Evolutionary conservation across 2,329 filamentous ascomycete species (phyloP).

Genomic region (Coniella vitis): DNA sequence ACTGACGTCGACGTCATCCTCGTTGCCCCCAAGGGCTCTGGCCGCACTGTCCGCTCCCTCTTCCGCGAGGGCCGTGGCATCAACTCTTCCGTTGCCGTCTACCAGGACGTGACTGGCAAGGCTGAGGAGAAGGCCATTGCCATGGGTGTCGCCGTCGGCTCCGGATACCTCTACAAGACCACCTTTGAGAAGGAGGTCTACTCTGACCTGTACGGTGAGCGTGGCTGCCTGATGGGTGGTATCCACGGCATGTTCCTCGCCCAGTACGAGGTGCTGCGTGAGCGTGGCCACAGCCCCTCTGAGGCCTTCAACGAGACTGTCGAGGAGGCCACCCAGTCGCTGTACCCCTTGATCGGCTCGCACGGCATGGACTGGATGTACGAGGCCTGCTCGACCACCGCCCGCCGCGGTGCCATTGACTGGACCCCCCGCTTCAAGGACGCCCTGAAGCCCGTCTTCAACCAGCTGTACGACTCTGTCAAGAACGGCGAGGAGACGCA

Average conservation of each 20-base stretch:
- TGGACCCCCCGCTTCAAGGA: conserved; percentile 98
- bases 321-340: conserved; percentile 95
- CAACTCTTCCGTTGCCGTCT: conserved; percentile 98
- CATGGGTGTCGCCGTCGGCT: conserved; percentile 93
- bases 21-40: conserved; percentile 97
- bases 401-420: conserved; percentile 96
- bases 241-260: conserved; percentile 99
- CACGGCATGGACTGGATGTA: conserved; percentile 99
- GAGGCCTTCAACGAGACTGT: conserved; percentile 99
- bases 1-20: conserved; percentile 97
- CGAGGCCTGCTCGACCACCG: conserved; percentile 97
- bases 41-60: conserved; percentile 94
- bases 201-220: conserved; percentile 99
- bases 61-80: conserved; percentile 99
- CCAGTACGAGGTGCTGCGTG: conserved; percentile 99
- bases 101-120: conserved; percentile 95
- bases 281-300: conserved; percentile 93
- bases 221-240: conserved; percentile 98
- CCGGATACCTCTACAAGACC: conserved; percentile 99
- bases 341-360: conserved; percentile 95
- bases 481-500: conserved; percentile 88
- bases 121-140: conserved; percentile 97
- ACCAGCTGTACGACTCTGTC: conserved; percentile 91
- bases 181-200: conserved; percentile 99
- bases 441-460: conserved; percentile 97